Conservation (phyloP, 169 alveolate genomes). For the Babesia bovis region DNA sequence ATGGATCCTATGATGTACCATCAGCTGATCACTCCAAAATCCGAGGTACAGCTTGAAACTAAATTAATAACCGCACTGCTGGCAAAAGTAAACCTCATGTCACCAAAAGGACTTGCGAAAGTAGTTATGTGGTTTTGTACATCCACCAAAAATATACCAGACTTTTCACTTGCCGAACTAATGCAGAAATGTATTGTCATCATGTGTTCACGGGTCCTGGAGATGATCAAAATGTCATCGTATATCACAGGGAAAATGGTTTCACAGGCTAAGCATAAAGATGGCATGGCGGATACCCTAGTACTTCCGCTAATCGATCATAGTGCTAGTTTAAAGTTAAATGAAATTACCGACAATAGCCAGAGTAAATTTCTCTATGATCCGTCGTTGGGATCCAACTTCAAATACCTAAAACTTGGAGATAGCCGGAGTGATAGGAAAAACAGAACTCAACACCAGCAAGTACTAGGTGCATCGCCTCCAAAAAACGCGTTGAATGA, state of each 20-base stretch:
- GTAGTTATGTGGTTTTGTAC: conserved; percentile 14
- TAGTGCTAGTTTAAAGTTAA: neutral
- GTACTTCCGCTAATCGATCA: neutral
- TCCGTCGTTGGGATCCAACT: conserved; percentile 30
- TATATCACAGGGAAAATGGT: conserved; percentile 3
- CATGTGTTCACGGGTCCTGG: conserved; percentile 19
- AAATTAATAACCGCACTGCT: neutral
- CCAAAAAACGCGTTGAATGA: neutral
- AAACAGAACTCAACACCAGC: neutral
- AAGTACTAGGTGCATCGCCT: neutral
- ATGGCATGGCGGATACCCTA: neutral
- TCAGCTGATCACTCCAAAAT: neutral
- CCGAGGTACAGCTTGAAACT: neutral
- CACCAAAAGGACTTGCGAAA: conserved; percentile 14
- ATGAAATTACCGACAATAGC: conserved; percentile 2
- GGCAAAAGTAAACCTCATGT: neutral
- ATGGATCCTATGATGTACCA: neutral
- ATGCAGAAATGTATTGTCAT: neutral
- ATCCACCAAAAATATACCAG: neutral
- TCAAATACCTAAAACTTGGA: conserved; percentile 36
- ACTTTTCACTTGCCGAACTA: neutral
- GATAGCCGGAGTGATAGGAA: conserved; percentile 1
- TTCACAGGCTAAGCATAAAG: neutral
- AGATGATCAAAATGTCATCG: conserved; percentile 11
- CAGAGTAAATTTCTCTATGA: conserved; percentile 19